These are phyloP conservation scores for Talaromyces sp. DNA, from an alignment of 2,329 filamentous ascomycete genomes.

Conservation along the genomic window DNA sequence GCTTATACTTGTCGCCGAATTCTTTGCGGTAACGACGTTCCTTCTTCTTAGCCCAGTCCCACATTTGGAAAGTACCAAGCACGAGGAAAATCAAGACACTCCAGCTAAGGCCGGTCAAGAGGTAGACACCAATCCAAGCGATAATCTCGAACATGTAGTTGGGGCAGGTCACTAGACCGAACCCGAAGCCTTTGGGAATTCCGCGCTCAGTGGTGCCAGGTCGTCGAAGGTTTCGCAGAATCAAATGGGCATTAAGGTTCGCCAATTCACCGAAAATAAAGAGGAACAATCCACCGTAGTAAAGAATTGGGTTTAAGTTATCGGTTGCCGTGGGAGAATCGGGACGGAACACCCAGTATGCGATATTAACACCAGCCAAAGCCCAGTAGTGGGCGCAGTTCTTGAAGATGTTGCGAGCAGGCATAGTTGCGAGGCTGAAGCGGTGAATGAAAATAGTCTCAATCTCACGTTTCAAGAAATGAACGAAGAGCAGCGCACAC, in stretches of 20 bases:
- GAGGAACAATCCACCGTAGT: conserved; percentile 66
- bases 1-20: conserved; percentile 92
- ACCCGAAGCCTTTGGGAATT: conserved; percentile 82
- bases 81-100: conserved; percentile 72
- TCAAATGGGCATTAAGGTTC: conserved; percentile 77
- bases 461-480: conserved; percentile 93
- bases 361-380: conserved; percentile 73
- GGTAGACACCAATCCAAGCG: conserved; percentile 77
- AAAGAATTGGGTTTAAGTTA: conserved; percentile 51
- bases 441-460: conserved; percentile 94
- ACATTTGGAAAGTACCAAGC: conserved; percentile 76
- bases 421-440: conserved; percentile 95
- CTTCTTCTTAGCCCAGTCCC: conserved; percentile 83
- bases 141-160: conserved; percentile 95
- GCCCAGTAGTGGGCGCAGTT: conserved; percentile 96
- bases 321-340: conserved; percentile 61
- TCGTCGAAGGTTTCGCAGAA: conserved; percentile 72
- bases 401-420: conserved; percentile 82
- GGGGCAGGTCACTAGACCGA: conserved; percentile 83
- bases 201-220: conserved; percentile 79
- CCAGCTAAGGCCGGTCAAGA: conserved; percentile 72
- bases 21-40: conserved; percentile 85
- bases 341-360: conserved; percentile 81
- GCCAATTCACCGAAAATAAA: conserved; percentile 74
- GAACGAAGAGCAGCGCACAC: conserved; percentile 69